Base-by-base conservation (phyloP, 2,329 filamentous ascomycete genomes). In the Arthrobotrys iridis region DNA sequence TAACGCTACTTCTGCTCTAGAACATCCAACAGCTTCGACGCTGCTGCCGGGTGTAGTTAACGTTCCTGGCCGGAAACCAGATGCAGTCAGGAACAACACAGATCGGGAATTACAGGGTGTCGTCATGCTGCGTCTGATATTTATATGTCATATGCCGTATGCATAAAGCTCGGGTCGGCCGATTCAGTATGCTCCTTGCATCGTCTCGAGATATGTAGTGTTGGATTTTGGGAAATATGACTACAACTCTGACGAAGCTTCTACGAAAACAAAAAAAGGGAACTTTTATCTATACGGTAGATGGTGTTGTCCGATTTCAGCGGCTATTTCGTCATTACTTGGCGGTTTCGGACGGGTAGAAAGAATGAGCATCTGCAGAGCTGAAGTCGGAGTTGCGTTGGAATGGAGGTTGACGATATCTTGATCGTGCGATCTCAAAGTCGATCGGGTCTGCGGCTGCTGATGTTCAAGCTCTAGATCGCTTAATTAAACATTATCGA, bases 41-140 rank as follows among this genome's bases (percentile, higher is more conserved):
- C 24, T 46, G 37, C 20, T 24, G 46, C 46, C 65, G 66, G 57
- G 35, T 63, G 40, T 52, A 62, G 65, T 41, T 58, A 58, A 63
- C 48, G 48, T 63, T 46, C 46, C 55, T 55, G 55, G 55, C 20
- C 41, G 43, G n/a, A 48, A 46, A 22, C 70, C 37, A 18, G 41
- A 75, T 68, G 63, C 71, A 63, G 71, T 45, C 71, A 74, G 71
- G 71, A 37, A 75, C 71, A 75, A 75, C 71, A 33, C 63, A 59
- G 28, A 20, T 41, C 10, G 30, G 13, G 52, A 43, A 46, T 46
- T 62, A 46, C 18, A 59, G 28, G 28, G 18, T 18, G 58, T 63
- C 68, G 60, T 74, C 68, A 74, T 62, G 43, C 26, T 63, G 66
- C 33, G 15, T 66, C 41, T 60, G 45, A 30, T 68, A 43, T 62